Base-by-base conservation (phyloP, 305 asterid species). In the Caryopteris hybrid region DNA sequence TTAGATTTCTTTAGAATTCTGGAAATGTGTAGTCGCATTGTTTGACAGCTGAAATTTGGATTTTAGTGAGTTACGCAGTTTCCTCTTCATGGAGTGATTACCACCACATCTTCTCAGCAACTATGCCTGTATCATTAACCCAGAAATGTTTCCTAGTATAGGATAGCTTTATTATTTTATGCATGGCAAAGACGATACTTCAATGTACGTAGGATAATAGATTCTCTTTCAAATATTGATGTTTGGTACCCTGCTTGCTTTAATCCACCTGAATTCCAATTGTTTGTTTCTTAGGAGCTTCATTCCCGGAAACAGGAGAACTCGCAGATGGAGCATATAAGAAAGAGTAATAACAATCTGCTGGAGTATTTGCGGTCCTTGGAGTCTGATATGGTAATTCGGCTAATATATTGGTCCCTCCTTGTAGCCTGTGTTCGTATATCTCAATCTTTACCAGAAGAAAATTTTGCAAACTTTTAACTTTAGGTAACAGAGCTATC, bases 351-450 rank as follows among this genome's bases (percentile, higher is more conserved):
- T 72, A 91, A 93, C 76, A 84, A 85, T 77, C 80, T 91, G 64
- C 82, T 91, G 21, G 92, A 91, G 75, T 91, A 88, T 74, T 78
- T 93, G 27, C 78, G 97, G 76, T 88, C 97, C 36, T 74, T 93
- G 91, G 96, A 93, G 66, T 74, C 96, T 17, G 86, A 91, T 41
- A 87, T 89, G 96, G 99, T 91, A 88, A 36, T 77, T 77, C 58
- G 66, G 47, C 55, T 39, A 11, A 45, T 56, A 43, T 54, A 58
- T 59, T 14, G 1, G 56, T 25, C 17, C 38, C 29, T 47, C 46
- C 17, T 21, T 68, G 45, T 34, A 29, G 53, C 54, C 39, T 51
- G 23, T n/a, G 11, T 55, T 58, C 7, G 6, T 22, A n/a, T 56
- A 34, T 57, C 58, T 64, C 59, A 34, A 67, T 52, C 64, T 12